Base-by-base conservation (phyloP, 495 filamentous ascomycete species). In the Pyrenula aspistea region DNA sequence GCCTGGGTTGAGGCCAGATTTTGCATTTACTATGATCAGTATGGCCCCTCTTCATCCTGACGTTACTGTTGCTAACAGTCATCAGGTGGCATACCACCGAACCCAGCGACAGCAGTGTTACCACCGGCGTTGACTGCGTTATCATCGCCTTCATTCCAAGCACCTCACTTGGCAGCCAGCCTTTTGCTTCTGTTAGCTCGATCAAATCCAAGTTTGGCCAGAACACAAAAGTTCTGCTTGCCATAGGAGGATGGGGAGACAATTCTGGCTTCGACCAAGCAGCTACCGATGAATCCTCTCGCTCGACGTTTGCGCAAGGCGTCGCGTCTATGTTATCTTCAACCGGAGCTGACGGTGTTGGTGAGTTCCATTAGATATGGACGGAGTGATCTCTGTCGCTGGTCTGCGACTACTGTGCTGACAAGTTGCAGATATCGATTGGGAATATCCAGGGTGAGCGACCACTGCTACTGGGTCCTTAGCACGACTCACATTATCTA, bases 181-280 rank as follows among this genome's bases (percentile, higher is more conserved):
- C 31, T 42, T 89, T 85, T 59, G 82, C 80, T 57, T 68, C 78
- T 1, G 76, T 86, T 3, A 65, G 73, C 0, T 74, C 71, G 8
- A 74, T 79, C 55, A 80, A 85, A 24, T 68, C 73, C 53, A 76
- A 80, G 51, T 88, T 88, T 61, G 57, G 72, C 1, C 62, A 75
- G 0, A 73, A 73, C 1, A 86, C 85, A 24, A 81, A 82, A 61
- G 63, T 89, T 15, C 77, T 87, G 76, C 71, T 89, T 31, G 84
- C 86, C 31, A 82, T 89, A 55, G 86, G 86, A 4, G 86, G 85
- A 51, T 91, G 86, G 85, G 85, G 85, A 3, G 83, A 89, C 59
- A 80, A 77, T 0, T 59, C 65, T 23, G 85, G 83, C 8, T 89
- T 88, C 66, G 73, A 77, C 0, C 64, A 63, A 1, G 85, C 76